These are phyloP conservation scores for Samsoniella hepiali DNA, from an alignment of 2,329 filamentous ascomycete species.

Conservation along the genomic window DNA sequence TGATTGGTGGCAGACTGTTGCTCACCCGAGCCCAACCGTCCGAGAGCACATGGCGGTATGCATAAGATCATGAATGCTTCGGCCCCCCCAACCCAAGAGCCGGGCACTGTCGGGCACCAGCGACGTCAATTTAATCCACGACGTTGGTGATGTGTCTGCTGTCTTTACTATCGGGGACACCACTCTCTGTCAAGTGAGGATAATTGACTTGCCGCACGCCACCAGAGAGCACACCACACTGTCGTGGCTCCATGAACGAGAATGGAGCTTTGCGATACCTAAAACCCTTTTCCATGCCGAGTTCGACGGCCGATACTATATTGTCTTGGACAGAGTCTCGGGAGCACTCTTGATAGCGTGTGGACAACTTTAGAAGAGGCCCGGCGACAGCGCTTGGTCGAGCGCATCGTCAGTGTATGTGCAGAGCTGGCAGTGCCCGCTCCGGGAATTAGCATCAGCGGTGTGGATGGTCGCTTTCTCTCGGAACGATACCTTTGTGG, in stretches of 20 bases:
- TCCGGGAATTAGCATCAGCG: slow-evolving; percentile 15
- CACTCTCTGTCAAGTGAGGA: slow-evolving; percentile 23
- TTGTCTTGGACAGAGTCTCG: slow-evolving; percentile 26
- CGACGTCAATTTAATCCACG: slow-evolving; percentile 17
- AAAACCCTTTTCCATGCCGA: slow-evolving; percentile 24
- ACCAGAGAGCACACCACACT: slow-evolving; percentile 24
- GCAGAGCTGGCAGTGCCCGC: slow-evolving; percentile 16
- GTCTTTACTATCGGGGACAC: slow-evolving; percentile 22
- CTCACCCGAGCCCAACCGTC: slow-evolving; percentile 5
- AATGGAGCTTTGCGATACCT: slow-evolving; percentile 22
- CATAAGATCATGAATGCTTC: slow-evolving; percentile 9
- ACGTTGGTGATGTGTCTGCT: slow-evolving; percentile 17
- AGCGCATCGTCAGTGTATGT: slow-evolving; percentile 21
- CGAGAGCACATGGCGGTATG: slow-evolving; percentile 12
- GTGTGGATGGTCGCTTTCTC: slow-evolving; percentile 21
- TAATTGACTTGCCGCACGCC: slow-evolving; percentile 3
- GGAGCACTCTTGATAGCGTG: slow-evolving; percentile 26
- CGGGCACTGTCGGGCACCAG: background rate
- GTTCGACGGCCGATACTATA: slow-evolving; percentile 25
- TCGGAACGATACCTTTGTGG: slow-evolving; percentile 19
- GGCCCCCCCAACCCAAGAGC: background rate
- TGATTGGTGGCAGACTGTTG: slow-evolving; percentile 17
- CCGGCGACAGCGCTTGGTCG: slow-evolving; percentile 24
- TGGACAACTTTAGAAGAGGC: slow-evolving; percentile 26
- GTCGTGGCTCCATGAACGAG: slow-evolving; percentile 15